Evolutionary conservation across 768 basidiomycete genomes (phyloP).

Genomic region (Multifurca ochricompacta): DNA sequence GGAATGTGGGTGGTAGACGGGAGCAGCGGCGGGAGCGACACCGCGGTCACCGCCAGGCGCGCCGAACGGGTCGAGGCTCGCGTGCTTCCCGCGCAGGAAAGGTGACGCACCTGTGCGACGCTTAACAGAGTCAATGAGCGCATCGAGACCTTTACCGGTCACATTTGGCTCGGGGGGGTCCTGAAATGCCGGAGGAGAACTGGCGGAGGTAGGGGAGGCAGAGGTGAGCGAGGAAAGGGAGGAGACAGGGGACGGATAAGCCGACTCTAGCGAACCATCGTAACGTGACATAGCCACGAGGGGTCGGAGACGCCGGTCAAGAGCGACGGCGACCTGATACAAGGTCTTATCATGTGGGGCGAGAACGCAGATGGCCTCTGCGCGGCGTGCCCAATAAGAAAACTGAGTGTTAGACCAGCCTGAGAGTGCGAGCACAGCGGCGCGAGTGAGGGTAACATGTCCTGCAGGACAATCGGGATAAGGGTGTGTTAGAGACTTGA

Average conservation of each 20-base stretch:
- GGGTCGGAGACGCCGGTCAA: slow-evolving; percentile 35
- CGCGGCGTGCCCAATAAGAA: slow-evolving; percentile 46
- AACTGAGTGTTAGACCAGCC: slow-evolving; percentile 50
- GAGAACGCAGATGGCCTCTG: slow-evolving; percentile 43
- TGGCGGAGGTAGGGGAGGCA: slow-evolving; percentile 8
- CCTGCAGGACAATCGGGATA: slow-evolving; percentile 35
- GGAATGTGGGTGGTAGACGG: slow-evolving; percentile 25
- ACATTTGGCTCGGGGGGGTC: slow-evolving; percentile 34
- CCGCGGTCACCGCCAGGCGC: slow-evolving; percentile 33
- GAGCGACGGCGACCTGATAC: slow-evolving; percentile 33
- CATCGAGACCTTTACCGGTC: slow-evolving; percentile 43
- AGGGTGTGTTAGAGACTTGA: slow-evolving; percentile 39
- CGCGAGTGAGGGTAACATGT: slow-evolving; percentile 39
- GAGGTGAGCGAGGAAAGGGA: slow-evolving; percentile 18
- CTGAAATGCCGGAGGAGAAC: slow-evolving; percentile 25
- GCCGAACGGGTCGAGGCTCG: slow-evolving; percentile 43
- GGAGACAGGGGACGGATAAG: slow-evolving; percentile 21
- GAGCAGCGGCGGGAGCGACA: slow-evolving; percentile 21
- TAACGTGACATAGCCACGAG: slow-evolving; percentile 21
- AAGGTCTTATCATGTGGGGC: slow-evolving; percentile 35
- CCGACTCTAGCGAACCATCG: slow-evolving; percentile 19
- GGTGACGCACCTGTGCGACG: slow-evolving; percentile 40
- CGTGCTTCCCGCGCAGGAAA: slow-evolving; percentile 45
- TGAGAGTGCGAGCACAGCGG: slow-evolving; percentile 40
- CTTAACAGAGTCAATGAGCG: slow-evolving; percentile 42